Base-by-base conservation (phyloP, 345 rosid genomes). In the Populus alba region DNA sequence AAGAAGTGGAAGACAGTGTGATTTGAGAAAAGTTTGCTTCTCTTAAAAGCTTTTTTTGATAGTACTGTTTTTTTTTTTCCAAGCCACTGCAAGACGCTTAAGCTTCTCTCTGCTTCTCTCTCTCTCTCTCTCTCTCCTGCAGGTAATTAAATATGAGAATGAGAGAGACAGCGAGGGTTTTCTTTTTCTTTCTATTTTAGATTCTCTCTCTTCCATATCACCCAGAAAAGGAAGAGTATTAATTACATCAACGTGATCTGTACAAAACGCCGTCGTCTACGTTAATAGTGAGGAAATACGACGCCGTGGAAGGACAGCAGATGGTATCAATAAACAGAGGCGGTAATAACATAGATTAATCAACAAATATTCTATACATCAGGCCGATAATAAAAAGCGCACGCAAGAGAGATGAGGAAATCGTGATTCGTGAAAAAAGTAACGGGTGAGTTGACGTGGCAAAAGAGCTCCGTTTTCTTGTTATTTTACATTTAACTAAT, bases 401-500 rank as follows among this genome's bases (percentile, higher is more conserved):
- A 80, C 84, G 85, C 73, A 68, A 33, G 55, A 29, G 33, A 62
- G 77, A 53, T 45, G 20, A 27, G 62, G 73, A 9, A 29, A 8
- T 20, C 8, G 33, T 5, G 66, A 47, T 1, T 57, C 23, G 51
- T 7, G 41, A 63, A n/a, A 43, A 77, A 53, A 18, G 84, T 74
- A 81, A 85, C 87, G 83, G 84, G 51, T 38, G 68, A 13, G 53
- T 5, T 74, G 85, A 85, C 88, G 87, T 85, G 87, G 87, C 86
- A 75, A 20, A 72, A 74, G 37, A 3, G 12, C 67, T 57, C 67
- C 65, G 27, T 39, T 63, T 67, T 72, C 53, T 59, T 25, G 22
- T 49, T 6, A 66, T 66, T 62, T 73, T 68, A 3, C 49, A 39
- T 61, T 35, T 8, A 68, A 69, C 33, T 15, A 47, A 47, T 3